Evolutionary conservation across 176 grass and related monocot species (phyloP).

Genomic region (Puya raimondii): DNA sequence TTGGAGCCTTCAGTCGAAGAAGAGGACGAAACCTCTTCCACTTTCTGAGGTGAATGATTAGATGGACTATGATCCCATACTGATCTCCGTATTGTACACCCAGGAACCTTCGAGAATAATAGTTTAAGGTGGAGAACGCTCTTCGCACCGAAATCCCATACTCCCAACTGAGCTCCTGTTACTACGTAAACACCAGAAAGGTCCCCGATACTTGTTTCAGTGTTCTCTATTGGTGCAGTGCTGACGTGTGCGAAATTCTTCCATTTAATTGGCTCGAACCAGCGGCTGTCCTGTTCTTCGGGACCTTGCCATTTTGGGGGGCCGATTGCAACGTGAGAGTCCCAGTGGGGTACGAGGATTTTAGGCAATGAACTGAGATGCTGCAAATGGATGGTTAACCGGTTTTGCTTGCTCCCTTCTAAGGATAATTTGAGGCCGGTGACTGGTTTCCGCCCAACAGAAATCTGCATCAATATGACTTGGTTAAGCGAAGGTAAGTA

Average conservation of each 20-base stretch:
- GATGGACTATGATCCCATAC: conserved; percentile 94
- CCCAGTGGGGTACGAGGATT: conserved; percentile 92
- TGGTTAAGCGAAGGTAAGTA: too few relatives aligned
- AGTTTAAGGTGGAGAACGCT: conserved; percentile 87
- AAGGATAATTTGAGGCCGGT: conserved; percentile 70
- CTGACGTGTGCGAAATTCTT: conserved; percentile 94
- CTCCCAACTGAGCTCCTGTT: conserved; percentile 87
- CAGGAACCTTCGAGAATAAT: conserved; percentile 88
- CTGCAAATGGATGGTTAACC: conserved; percentile 78
- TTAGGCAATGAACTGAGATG: conserved; percentile 85
- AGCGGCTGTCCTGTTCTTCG: conserved; percentile 97
- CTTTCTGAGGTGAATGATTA: conserved; percentile 19
- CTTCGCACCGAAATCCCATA: conserved; percentile 93
- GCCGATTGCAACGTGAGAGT: conserved; percentile 79
- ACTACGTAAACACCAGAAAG: conserved; percentile 93
- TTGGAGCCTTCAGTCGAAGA: conserved; percentile 62
- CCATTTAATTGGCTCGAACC: conserved; percentile 98
- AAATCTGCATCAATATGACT: conserved; percentile 53
- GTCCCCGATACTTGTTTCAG: conserved; percentile 79
- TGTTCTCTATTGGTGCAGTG: conserved; percentile 82
- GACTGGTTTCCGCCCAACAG: conserved; percentile 84
- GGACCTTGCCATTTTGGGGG: conserved; percentile 95
- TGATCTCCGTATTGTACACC: conserved; percentile 95
- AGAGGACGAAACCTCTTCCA: conserved; percentile 54
- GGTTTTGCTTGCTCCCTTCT: conserved; percentile 86